These are phyloP conservation scores for Aethionema arabicum DNA, from an alignment of 345 rosid genomes.

Conservation along the genomic window DNA sequence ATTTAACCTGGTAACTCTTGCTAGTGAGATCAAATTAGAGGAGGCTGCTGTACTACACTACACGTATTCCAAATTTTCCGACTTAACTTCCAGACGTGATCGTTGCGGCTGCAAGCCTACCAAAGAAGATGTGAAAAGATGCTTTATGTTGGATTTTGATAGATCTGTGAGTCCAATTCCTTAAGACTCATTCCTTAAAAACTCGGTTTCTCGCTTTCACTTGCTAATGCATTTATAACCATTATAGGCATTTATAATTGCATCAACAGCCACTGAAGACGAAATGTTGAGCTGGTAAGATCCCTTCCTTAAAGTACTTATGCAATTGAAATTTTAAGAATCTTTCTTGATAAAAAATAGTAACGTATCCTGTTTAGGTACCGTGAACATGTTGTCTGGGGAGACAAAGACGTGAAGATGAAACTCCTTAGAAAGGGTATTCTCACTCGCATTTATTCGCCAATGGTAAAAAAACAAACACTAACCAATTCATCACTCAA, in stretches of 20 bases:
- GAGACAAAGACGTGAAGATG: constrained; percentile 66
- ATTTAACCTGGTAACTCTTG: constrained; percentile 15
- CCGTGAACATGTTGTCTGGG: constrained; percentile 86
- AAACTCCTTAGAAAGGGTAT: constrained; percentile 85
- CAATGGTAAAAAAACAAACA: constrained; percentile 70
- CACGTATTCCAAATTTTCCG: constrained; percentile 90
- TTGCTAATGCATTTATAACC: constrained; percentile 1
- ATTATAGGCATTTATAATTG: constrained; percentile 93
- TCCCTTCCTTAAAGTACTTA: constrained; percentile 1
- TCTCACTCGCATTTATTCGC: constrained; percentile 79
- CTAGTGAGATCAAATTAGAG: constrained; percentile 84
- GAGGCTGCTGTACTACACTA: constrained; percentile 96
- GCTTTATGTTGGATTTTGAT: constrained; percentile 97
- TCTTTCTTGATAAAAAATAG: constrained; percentile 1
- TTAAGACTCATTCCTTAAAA: neutral
- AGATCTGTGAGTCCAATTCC: constrained; percentile 65
- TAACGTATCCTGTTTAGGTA: constrained; percentile 52
- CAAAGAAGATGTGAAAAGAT: constrained; percentile 92
- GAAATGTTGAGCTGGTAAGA: constrained; percentile 91
- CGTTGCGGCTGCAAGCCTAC: constrained; percentile 99
- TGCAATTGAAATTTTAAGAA: neutral
- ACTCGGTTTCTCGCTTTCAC: neutral
- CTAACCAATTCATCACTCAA: constrained; percentile 1
- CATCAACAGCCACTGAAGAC: constrained; percentile 90
- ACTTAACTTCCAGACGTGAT: constrained; percentile 88